Conservation (phyloP, 169 alveolate genomes). For the Eimeria falciformis region DNA sequence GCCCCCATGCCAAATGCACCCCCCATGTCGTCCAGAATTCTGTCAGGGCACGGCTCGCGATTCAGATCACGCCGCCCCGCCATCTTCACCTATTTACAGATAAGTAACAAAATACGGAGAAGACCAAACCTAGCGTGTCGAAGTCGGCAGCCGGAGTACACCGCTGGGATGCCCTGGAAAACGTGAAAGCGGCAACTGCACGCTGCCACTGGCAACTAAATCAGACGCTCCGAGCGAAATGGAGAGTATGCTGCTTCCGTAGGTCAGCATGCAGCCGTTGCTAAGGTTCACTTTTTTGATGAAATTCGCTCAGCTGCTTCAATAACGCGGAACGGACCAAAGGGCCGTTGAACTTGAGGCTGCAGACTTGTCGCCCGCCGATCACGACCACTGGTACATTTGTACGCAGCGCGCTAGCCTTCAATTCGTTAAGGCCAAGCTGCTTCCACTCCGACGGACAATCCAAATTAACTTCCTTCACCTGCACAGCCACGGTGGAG, state of each 20-base stretch:
- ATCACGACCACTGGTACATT: conserved; percentile 33
- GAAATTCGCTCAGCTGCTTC: conserved; percentile 10
- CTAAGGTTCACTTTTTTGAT: neutral
- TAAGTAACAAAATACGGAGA: neutral
- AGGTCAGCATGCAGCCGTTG: neutral
- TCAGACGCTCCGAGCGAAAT: too few species aligned
- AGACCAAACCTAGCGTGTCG: neutral
- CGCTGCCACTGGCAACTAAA: too few species aligned
- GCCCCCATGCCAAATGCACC: conserved; percentile 98
- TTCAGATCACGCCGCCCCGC: conserved; percentile 86
- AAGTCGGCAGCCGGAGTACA: neutral
- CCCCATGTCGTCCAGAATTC: conserved; percentile 97
- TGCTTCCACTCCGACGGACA: neutral
- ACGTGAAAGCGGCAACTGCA: neutral
- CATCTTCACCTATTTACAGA: neutral
- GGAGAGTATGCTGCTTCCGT: too few species aligned
- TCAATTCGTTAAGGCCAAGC: conserved; percentile 4
- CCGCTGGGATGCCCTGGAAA: neutral
- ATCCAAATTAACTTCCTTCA: conserved; percentile 18
- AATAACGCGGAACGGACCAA: conserved; percentile 51
- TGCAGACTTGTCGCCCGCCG: conserved; percentile 40
- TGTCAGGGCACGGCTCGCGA: conserved; percentile 97
- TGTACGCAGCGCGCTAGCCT: neutral
- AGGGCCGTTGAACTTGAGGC: conserved; percentile 65
- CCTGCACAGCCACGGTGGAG: conserved; percentile 26